Evolutionary conservation across 2,329 filamentous ascomycete genomes (phyloP).

Genomic region (Amauroascus verrucosus): DNA sequence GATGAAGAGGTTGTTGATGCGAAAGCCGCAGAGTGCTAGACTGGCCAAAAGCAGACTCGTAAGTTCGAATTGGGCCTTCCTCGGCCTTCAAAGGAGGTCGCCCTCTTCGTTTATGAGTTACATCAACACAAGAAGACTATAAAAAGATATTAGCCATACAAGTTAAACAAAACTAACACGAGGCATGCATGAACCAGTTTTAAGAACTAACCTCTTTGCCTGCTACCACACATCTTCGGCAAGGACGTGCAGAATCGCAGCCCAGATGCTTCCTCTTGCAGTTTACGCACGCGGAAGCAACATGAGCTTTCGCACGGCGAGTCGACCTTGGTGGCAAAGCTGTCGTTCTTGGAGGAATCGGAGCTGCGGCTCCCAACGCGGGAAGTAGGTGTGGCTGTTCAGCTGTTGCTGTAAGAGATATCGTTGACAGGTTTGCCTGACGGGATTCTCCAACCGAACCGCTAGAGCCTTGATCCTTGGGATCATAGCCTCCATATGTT

Average conservation of each 20-base stretch:
- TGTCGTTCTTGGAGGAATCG: constrained; percentile 15
- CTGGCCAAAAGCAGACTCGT: constrained; percentile 15
- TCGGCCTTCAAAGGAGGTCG: constrained; percentile 26
- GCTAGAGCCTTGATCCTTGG: constrained; percentile 5
- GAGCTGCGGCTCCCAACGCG: constrained; percentile 11
- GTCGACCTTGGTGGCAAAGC: constrained; percentile 23
- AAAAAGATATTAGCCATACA: not conserved
- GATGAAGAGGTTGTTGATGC: constrained; percentile 1
- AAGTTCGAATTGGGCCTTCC: constrained; percentile 18
- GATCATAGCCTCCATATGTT: constrained; percentile 1
- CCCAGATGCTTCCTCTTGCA: constrained; percentile 33
- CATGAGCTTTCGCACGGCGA: constrained; percentile 29
- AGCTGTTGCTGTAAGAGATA: not conserved
- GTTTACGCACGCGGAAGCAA: constrained; percentile 32
- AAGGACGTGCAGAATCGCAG: constrained; percentile 29
- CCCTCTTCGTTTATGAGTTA: constrained; percentile 30
- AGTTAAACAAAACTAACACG: too few species aligned
- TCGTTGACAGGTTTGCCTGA: constrained; percentile 2
- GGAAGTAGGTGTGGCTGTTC: constrained; percentile 14
- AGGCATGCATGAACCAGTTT: too few species aligned
- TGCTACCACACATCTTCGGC: constrained; percentile 28
- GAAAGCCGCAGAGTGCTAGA: constrained; percentile 10
- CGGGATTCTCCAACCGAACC: constrained; percentile 1
- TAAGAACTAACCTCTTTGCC: constrained; percentile 29
- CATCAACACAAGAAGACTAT: constrained; percentile 27